Evolutionary conservation across 2,329 filamentous ascomycete genomes (phyloP).

Genomic region (Claviceps pazoutovae): DNA sequence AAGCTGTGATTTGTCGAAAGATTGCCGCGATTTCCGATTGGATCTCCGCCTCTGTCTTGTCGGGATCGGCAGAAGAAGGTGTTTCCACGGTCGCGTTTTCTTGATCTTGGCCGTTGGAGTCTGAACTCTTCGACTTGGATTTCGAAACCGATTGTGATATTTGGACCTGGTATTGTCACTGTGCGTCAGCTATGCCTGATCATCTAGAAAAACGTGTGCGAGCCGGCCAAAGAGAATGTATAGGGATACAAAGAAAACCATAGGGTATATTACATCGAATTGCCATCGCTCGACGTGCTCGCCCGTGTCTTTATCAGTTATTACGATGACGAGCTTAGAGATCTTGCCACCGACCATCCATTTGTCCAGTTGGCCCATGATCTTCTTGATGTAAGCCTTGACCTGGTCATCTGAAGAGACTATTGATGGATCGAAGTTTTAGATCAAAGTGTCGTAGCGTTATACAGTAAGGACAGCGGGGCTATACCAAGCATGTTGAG

Average conservation of each 20-base stretch:
- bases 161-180: slow-evolving; percentile 10
- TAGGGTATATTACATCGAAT: slow-evolving; percentile 56
- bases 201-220: neutral
- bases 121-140: slow-evolving; percentile 25
- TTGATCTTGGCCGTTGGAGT: slow-evolving; percentile 42
- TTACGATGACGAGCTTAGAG: slow-evolving; percentile 89
- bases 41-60: slow-evolving; percentile 88
- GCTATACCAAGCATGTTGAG: slow-evolving; percentile 75
- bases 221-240: neutral
- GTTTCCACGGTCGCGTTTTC: slow-evolving; percentile 45
- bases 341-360: slow-evolving; percentile 98
- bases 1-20: slow-evolving; percentile 95
- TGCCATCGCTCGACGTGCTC: slow-evolving; percentile 97
- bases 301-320: slow-evolving; percentile 92
- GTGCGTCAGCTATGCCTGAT: slow-evolving; percentile 3
- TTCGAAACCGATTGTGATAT: slow-evolving; percentile 15
- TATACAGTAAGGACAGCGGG: too few species aligned
- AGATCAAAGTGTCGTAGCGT: neutral
- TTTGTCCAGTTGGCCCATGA: slow-evolving; percentile 93
- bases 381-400: slow-evolving; percentile 97
- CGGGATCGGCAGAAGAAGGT: slow-evolving; percentile 23
- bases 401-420: slow-evolving; percentile 96
- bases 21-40: slow-evolving; percentile 92
- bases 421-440: slow-evolving; percentile 16
- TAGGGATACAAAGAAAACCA: too few species aligned